These are phyloP conservation scores for Paramecium primaurelia DNA, from an alignment of 73 alveolate species.

Conservation along the genomic window DNA sequence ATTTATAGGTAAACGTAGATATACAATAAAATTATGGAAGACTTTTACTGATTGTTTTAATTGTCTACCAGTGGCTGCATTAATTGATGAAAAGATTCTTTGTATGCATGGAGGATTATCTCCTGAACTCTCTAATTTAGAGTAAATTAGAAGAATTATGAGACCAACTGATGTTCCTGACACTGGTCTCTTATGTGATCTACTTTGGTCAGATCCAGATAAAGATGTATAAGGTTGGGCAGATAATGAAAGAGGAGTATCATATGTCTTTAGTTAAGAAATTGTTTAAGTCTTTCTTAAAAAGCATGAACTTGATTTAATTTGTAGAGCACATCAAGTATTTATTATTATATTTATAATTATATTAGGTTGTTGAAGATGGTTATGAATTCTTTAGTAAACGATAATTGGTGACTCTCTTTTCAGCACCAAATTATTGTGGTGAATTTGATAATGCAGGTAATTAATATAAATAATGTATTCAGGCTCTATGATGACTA, in stretches of 20 bases:
- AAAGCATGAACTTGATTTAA: slow-evolving; percentile 90
- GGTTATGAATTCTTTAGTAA: slow-evolving; percentile 99
- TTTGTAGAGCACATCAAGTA: slow-evolving; percentile 96
- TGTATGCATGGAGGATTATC: slow-evolving; percentile 99
- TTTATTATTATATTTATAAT: neutral
- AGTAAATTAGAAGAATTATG: slow-evolving; percentile 91
- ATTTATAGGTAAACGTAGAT: slow-evolving; percentile 71
- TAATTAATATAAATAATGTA: neutral
- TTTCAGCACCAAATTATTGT: slow-evolving; percentile 99
- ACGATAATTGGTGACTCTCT: slow-evolving; percentile 95
- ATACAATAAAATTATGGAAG: slow-evolving; percentile 98
- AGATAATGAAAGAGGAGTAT: slow-evolving; percentile 96
- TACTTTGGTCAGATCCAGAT: slow-evolving; percentile 99
- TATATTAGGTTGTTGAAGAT: slow-evolving; percentile 90
- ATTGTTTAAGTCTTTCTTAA: slow-evolving; percentile 85
- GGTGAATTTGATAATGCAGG: slow-evolving; percentile 98
- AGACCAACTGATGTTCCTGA: slow-evolving; percentile 99
- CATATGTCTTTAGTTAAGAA: slow-evolving; percentile 86
- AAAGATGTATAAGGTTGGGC: slow-evolving; percentile 94
- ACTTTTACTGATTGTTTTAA: slow-evolving; percentile 98
- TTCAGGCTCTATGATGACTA: slow-evolving; percentile 96
- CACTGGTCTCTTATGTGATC: slow-evolving; percentile 97
- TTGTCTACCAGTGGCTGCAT: slow-evolving; percentile 98
- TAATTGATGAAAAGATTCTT: slow-evolving; percentile 96
- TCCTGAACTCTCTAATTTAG: slow-evolving; percentile 91